These are phyloP conservation scores for Rhizopogon vinicolor DNA, from an alignment of 768 basidiomycete species.

Conservation along the genomic window DNA sequence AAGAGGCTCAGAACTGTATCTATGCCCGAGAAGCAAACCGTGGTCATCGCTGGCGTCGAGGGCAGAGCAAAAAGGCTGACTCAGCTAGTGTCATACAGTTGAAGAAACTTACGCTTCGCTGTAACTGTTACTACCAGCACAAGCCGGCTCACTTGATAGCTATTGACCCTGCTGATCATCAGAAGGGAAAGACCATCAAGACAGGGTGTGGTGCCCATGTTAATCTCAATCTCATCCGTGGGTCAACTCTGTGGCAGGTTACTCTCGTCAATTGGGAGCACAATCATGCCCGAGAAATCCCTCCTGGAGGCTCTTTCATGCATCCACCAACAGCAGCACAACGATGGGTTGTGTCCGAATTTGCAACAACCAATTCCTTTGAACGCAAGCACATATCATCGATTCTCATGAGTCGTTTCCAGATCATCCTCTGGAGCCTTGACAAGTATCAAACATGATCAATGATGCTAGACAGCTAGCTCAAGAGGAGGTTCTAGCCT, in stretches of 20 bases:
- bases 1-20: conserved; percentile 1
- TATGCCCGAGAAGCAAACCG: conserved; percentile 7
- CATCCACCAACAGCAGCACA: conserved; percentile 18
- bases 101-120: conserved; percentile 14
- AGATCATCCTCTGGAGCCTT: conserved; percentile 18
- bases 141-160: too few species aligned
- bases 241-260: conserved; percentile 12
- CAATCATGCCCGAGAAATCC: conserved; percentile 22
- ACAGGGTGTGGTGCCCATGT: conserved; percentile 20
- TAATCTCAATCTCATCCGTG: conserved; percentile 11
- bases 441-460: conserved; percentile 28
- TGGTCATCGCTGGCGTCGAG: conserved; percentile 13
- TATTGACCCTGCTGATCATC: conserved; percentile 15
- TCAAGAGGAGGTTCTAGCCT: conserved; percentile 9
- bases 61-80: conserved; percentile 9
- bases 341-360: conserved; percentile 6
- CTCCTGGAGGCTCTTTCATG: conserved; percentile 9
- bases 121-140: conserved; percentile 14
- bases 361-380: conserved; percentile 1
- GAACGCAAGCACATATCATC: conserved; percentile 1
- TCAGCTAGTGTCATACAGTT: neutral
- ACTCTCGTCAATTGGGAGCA: conserved; percentile 9
- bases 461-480: conserved; percentile 13
- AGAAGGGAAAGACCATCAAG: conserved; percentile 13
- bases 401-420: conserved; percentile 3